Base-by-base conservation (phyloP, 805 yeast species). In the Komagataella phaffii region DNA sequence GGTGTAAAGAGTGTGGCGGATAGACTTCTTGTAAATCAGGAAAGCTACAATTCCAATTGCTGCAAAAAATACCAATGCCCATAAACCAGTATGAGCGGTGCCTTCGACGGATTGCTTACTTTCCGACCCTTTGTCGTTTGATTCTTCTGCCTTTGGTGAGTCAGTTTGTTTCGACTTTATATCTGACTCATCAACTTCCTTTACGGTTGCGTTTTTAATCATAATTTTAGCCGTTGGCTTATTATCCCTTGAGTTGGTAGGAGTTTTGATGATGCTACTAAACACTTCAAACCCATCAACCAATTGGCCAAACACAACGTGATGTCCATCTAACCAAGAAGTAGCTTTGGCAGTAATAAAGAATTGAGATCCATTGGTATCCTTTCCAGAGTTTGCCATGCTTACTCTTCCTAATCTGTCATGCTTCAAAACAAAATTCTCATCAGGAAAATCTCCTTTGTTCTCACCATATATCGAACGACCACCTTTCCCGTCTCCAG, bases 271-370 rank as follows among this genome's bases (percentile, higher is more conserved):
- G 55, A 88, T 72, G 56, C 72, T 63, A 45, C 77, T 75, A 46
- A 87, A 73, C 5, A 83, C 75, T 19, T 82, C 84, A 53, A 76
- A 66, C 4, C 93, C 93, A 44, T 79, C 81, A 12, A 76, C 61
- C 48, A 86, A 81, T 67, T 85, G 88, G 48, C 93, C 95, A 62
- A 86, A 85, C 1, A 83, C 90, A 57, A 85, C 91, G 65, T 84
- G 84, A 6, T 67, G 64, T 19, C 80, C 81, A 64, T 83, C 77
- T 57, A 83, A 71, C 73, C 77, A 74, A 49, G 71, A 62, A 2
- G 64, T 58, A 19, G 78, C 74, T 12, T 68, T 61, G 1, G 85
- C 75, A 46, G 87, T 81, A 61, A 85, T 81, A 61, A 81, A 81
- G 60, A 83, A 84, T 60, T 81, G 87, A 10, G 86, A 77, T 3